Base-by-base conservation (phyloP, 2,329 filamentous ascomycete species). In the Clarireedia homoeocarpa region DNA sequence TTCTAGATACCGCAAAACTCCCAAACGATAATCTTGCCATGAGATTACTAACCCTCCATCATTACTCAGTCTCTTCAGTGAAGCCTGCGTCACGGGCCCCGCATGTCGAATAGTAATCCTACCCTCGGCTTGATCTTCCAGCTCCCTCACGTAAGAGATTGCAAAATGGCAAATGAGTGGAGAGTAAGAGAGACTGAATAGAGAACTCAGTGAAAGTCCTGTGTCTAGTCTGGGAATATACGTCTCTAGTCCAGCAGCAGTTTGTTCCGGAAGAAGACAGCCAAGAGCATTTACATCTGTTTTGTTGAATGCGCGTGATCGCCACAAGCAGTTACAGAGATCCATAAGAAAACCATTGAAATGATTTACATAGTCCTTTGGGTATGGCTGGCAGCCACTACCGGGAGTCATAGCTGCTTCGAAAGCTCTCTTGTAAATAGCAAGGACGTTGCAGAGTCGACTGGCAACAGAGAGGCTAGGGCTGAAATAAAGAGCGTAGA, bases 271-370 rank as follows among this genome's bases (percentile, higher is more conserved):
- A 51, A 82, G 72, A 7, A 80, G 69, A 61, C 81, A 80, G 4
- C 79, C 81, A 15, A 77, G 64, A 3, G 79, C 75, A 63, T 83
- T 82, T n/a, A 78, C 72, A 61, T 92, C 88, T 1, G 75, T 74
- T 12, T 73, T 73, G 57, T 82, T 82, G 58, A 95, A 85, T 1
- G 86, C 89, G 12, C 85, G 81, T 23, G 82, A 81, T 7, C 89
- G 81, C 89, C 89, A 95, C 48, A 94, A 70, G 51, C 88, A 83
- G 67, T 95, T 95, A 74, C 89, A 91, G 34, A 91, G 79, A 67
- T 95, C 90, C 83, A 94, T 91, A 34, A 95, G 78, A 68, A 87
- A 91, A 23, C 86, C 86, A 68, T 95, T 95, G 73, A 94, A 91
- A 24, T 79, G 73, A 61, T 83, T 81, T 42, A 90, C 80, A 55